Base-by-base conservation (phyloP, 805 yeast genomes). In the Yamadazyma paraphyllophila region DNA sequence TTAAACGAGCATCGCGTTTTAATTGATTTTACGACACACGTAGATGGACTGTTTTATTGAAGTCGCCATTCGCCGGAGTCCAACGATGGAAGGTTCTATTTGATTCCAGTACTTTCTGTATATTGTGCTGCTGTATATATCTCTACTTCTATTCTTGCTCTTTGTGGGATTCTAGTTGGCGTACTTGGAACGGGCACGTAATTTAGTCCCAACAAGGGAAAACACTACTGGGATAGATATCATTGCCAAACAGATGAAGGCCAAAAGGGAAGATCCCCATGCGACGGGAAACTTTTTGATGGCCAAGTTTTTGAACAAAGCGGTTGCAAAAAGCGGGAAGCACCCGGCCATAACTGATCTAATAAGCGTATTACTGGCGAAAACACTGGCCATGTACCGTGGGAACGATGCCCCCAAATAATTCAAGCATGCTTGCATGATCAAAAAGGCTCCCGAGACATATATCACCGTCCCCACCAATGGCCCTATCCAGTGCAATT, bases 271-370 rank as follows among this genome's bases (percentile, higher is more conserved):
- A 2, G 76, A 63, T 2, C 83, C 85, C 83, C 83, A 81, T 3
- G 70, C 83, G n/a, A 77, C 78, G 2, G 85, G 85, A 56, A 66
- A 82, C 36, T 67, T 71, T 1, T 69, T 62, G 39, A 73, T 72
- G 8, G 73, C 74, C 45, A 79, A 63, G 52, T 78, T 74, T 44
- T 69, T 63, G 57, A 76, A 85, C 78, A 85, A 73, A 29, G 79
- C n/a, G n/a, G n/a, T 76, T 32, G 70, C 85, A 60, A 85, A 83
- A 41, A 85, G 67, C 32, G 87, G 85, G 67, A 82, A 81, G 2
- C 76, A 78, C 81, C 78, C 1, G 83, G n/a, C 86, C 51, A 75
- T 71, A 1, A 63, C 62, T 5, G 51, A 67, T 45, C 86, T 72
- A 48, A 72, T 69, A 20, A 81, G 61, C 32, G 67, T 75, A 54